Conservation (phyloP, 2,329 filamentous ascomycete species). For the Alternaria brassicicola region DNA sequence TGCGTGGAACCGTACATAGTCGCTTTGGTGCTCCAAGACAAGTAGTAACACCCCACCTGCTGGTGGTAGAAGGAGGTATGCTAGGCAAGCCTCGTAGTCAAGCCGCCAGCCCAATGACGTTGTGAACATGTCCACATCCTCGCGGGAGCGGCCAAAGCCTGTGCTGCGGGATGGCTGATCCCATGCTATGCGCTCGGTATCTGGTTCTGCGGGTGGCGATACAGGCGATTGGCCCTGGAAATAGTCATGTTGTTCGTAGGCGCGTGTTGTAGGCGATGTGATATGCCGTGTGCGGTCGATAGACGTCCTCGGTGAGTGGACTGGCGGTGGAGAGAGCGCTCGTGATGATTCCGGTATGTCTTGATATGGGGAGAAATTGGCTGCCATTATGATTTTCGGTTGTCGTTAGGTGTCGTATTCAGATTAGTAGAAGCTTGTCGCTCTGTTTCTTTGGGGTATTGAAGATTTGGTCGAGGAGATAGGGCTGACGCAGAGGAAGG, state of each 20-base stretch:
- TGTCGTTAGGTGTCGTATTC: neutral
- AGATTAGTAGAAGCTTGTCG: neutral
- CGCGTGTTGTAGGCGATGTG: constrained; percentile 41
- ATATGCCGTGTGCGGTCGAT: constrained; percentile 42
- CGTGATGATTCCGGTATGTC: constrained; percentile 86
- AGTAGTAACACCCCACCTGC: constrained; percentile 83
- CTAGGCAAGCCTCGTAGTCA: constrained; percentile 88
- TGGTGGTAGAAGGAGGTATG: constrained; percentile 85
- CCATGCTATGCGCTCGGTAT: constrained; percentile 41
- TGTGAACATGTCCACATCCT: constrained; percentile 80
- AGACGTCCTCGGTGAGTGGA: constrained; percentile 48
- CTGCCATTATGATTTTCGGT: constrained; percentile 26
- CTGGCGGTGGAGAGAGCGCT: constrained; percentile 73
- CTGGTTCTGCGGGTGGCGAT: constrained; percentile 11
- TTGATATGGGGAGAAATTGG: constrained; percentile 93
- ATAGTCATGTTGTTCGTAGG: constrained; percentile 51
- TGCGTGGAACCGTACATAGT: constrained; percentile 96
- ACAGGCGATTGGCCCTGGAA: constrained; percentile 26
- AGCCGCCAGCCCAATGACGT: constrained; percentile 86
- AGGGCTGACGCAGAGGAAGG: constrained; percentile 19
- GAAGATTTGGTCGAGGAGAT: constrained; percentile 6
- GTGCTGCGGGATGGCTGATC: constrained; percentile 14
- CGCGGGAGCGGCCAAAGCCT: constrained; percentile 51
- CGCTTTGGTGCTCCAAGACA: constrained; percentile 89
- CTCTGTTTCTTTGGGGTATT: neutral